Percentiles rank a stretch among this genome's conserved stretches.
phyloP scores from a whole-genome alignment of 2,329 filamentous ascomycete species.

The Claviceps capensis region DNA sequence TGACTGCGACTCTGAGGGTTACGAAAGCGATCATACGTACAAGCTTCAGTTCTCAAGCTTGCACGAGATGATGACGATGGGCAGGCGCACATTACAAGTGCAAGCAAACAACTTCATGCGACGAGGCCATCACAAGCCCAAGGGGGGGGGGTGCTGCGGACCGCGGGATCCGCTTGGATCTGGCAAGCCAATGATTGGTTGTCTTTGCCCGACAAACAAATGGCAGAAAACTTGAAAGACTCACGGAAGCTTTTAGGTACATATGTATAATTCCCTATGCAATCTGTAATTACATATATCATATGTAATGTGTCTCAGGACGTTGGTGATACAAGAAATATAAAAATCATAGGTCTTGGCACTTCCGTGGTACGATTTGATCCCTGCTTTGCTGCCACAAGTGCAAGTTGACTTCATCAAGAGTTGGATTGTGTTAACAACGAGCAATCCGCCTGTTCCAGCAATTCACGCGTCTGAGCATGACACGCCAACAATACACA shows the following conservation, averaged over 20 bases:
- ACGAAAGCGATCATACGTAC: not conserved
- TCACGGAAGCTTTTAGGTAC: no score
- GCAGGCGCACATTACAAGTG: not conserved
- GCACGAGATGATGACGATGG: not conserved
- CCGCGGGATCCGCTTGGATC: not conserved
- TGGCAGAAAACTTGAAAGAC: not conserved
- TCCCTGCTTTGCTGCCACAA: no score
- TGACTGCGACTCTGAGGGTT: not conserved
- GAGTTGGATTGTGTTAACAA: no score
- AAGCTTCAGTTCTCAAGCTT: not conserved
- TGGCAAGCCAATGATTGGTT: not conserved
- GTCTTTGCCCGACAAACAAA: not conserved
- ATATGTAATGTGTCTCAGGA: no score
- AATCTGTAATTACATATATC: no score
- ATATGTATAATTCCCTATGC: no score
- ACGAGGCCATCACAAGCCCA: no score
- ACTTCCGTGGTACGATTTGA: no score
- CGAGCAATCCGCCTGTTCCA: not conserved
- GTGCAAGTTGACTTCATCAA: no score
- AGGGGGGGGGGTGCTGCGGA: not conserved
- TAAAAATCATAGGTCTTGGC: no score
- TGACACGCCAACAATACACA: not conserved
- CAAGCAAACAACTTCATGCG: no score
- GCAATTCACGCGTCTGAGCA: not conserved
- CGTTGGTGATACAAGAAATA: no score